Evolutionary conservation across 805 yeast species (phyloP), one percentile per base, ranked within the genome.

Genomic region (Torulaspora quercuum): DNA sequence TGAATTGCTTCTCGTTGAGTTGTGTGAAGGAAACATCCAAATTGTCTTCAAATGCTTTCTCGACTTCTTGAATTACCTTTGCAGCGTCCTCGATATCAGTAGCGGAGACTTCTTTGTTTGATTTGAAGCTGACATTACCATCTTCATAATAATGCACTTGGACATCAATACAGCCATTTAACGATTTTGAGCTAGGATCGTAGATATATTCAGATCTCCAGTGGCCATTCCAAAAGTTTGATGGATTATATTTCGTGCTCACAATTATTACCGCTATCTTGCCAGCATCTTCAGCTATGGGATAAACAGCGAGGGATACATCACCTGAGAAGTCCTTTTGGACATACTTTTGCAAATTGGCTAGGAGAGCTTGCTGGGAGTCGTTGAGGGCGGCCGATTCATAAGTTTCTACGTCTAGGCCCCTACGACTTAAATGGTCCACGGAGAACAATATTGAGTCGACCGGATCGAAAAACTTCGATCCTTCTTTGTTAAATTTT

Each of bases 91-190:
- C 38, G 1, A 49, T 43, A 3, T 45, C 32, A 5, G 37, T 25
- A 3, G 52, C 36, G 14, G 59, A 63, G 1, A 73, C 48, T 3
- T 52, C 49, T 40, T 69, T 65, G 6, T 46, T 45, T 2, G 79
- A 68, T 43, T 75, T 78, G 52, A 92, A 73, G 35, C 90, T 73
- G 12, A 90, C 97, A 54, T 90, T 90, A 19, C 98, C 98, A 50
- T 90, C 97, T 64, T 90, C 98, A 58, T 75, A 92, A 61, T 89
- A 92, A 61, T 90, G 98, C 25, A 89, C 82, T 47, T 85, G 89
- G 20, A 88, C 72, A 13, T 59, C 61, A 22, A 86, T 70, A 5
- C 57, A 55, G 4, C 95, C 95, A 3, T 46, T 48, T 10, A 83
- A 44, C 5, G 57, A 36, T 0, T 57, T 53, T 1, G 55, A 43